Evolutionary conservation across 2,329 filamentous ascomycete genomes (phyloP), one percentile per base, ranked within the genome.

Genomic region (Ceratocystis harringtonii): DNA sequence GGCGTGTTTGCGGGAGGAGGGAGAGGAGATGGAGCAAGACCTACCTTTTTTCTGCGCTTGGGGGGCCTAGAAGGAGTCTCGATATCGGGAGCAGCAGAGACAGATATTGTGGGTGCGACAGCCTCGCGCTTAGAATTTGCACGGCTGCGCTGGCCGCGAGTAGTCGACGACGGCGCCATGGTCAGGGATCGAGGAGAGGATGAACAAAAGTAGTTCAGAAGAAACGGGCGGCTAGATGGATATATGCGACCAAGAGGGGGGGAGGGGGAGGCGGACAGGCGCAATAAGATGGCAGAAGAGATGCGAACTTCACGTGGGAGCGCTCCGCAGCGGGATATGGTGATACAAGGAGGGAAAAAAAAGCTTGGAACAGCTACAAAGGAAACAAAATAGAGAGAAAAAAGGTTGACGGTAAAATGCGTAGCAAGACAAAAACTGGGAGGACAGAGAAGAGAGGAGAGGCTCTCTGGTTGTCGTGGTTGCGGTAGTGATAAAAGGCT

Each of bases 21-120:
- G 65, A 57, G 45, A 69, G 65, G 45, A 69, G 70, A 5, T 25
- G 17, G 8, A 28, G 43, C n/a, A n/a, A 32, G 10, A 28, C 73
- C 61, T 73, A 83, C 82, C 79, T 82, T 84, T 76, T 80, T 86
- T 75, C 84, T 81, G 71, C 84, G 82, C 76, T 86, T 86, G 10
- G 79, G 76, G n/a, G 84, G 83, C 64, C 83, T 80, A 67, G 79
- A 81, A 15, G 84, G 83, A 3, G 84, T 86, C 30, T 83, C 82
- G 60, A 80, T 77, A 55, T 81, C 78, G 62, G 36, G 36, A 41
- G 73, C 75, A 57, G 81, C 77, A 52, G 70, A 68, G 52, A 66
- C 61, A 25, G 65, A 17, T 25, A 66, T 64, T 15, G 65, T 48
- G 17, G 65, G 61, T 32, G 72, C 71, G 65, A 72, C 68, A 32